A percentile compares a stretch with the other conserved stretches of the same genome.
These are phyloP conservation scores for Pestalotiopsis sp. DNA, from an alignment of 2,329 filamentous ascomycete species.

Conservation along the genomic window DNA sequence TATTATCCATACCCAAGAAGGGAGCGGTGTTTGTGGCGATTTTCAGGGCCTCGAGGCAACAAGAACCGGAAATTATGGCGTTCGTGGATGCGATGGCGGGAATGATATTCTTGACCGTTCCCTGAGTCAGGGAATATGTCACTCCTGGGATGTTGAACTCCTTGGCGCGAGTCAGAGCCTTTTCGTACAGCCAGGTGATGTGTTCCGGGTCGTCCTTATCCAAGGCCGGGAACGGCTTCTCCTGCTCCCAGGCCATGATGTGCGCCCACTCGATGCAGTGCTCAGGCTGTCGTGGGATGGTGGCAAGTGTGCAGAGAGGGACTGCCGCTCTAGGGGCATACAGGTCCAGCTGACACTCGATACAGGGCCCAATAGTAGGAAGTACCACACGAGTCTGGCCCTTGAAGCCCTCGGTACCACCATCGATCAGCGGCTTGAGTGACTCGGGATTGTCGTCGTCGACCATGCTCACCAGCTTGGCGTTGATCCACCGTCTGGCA, in stretches of 20 bases:
- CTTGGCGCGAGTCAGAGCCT: conserved; percentile 76
- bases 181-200: conserved; percentile 94
- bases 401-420: conserved; percentile 97
- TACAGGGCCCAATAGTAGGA: conserved; percentile 90
- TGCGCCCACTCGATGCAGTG: conserved; percentile 99
- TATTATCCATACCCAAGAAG: conserved; percentile 75
- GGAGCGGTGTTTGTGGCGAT: conserved; percentile 84
- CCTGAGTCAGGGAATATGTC: conserved; percentile 94
- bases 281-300: conserved; percentile 93
- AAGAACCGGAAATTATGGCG: conserved; percentile 91
- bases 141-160: conserved; percentile 93
- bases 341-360: conserved; percentile 98
- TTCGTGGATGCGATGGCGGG: conserved; percentile 98
- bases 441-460: conserved; percentile 81
- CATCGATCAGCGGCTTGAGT: conserved; percentile 92
- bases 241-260: conserved; percentile 93
- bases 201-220: conserved; percentile 97
- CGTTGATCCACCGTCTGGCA: conserved; percentile 97
- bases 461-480: conserved; percentile 87
- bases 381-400: conserved; percentile 92
- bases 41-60: conserved; percentile 97
- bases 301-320: conserved; percentile 93
- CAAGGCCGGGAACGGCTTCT: conserved; percentile 79
- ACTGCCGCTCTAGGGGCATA: conserved; percentile 97
- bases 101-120: conserved; percentile 99